Evolutionary conservation across 768 basidiomycete species (phyloP).

Genomic region (Termitomyces eurrhizus): DNA sequence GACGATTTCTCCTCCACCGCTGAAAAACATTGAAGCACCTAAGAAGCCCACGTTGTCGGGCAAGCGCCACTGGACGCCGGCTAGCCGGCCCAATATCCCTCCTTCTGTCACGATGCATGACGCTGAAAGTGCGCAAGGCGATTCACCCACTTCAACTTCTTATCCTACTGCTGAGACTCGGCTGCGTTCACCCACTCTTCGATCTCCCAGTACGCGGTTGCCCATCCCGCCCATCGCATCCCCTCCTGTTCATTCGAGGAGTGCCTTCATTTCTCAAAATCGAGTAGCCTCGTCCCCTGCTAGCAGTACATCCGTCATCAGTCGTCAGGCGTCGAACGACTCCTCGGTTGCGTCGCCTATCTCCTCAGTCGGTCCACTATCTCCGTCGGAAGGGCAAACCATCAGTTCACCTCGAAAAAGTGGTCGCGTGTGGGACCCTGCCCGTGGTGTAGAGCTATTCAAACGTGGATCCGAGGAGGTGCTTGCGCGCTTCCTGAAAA

Average conservation of each 20-base stretch:
- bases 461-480: constrained; percentile 88
- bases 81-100: constrained; percentile 19
- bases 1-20: constrained; percentile 31
- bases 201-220: constrained; percentile 11
- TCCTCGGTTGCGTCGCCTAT: constrained; percentile 47
- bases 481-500: constrained; percentile 75
- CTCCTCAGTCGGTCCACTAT: constrained; percentile 52
- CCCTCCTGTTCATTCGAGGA: constrained; percentile 15
- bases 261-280: constrained; percentile 14
- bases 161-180: constrained; percentile 14
- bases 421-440: constrained; percentile 81
- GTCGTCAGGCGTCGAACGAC: constrained; percentile 47
- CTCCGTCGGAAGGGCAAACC: constrained; percentile 40
- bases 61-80: constrained; percentile 27
- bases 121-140: constrained; percentile 8
- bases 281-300: constrained; percentile 12
- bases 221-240: neutral
- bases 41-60: constrained; percentile 16
- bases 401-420: constrained; percentile 37
- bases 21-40: constrained; percentile 6
- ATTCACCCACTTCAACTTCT: constrained; percentile 16
- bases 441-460: constrained; percentile 79
- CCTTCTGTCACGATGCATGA: constrained; percentile 23
- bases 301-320: constrained; percentile 16
- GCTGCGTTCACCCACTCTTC: constrained; percentile 2